Evolutionary conservation across 257 asterid species (phyloP).

Genomic region (Solanum pinnatisectum): DNA sequence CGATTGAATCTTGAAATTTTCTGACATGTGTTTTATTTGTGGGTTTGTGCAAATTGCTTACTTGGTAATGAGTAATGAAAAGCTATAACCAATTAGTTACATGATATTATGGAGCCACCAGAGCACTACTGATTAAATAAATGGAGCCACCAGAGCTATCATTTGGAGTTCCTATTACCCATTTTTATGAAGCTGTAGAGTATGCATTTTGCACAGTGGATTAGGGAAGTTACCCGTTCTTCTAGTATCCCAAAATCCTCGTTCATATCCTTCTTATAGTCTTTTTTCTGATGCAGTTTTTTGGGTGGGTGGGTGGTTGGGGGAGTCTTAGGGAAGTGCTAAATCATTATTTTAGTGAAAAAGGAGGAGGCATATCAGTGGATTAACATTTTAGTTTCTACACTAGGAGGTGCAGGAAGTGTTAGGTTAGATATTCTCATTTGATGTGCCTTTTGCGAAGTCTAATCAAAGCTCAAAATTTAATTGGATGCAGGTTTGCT

Average conservation of each 20-base stretch:
- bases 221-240: neutral
- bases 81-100: neutral
- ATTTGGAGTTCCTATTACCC: neutral
- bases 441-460: neutral
- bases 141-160: neutral
- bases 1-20: neutral
- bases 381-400: neutral
- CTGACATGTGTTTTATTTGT: neutral
- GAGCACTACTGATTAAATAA: neutral
- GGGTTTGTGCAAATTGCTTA: neutral
- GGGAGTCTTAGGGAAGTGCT: neutral
- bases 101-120: neutral
- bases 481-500: constrained; percentile 56
- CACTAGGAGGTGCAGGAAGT: neutral
- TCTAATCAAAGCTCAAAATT: constrained; percentile 3
- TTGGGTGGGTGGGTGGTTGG: neutral
- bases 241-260: neutral
- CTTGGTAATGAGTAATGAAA: neutral
- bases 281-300: neutral
- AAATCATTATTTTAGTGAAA: neutral
- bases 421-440: neutral
- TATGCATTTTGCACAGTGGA: neutral
- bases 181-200: neutral
- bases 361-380: neutral
- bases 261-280: neutral